Evolutionary conservation across 2,329 filamentous ascomycete genomes (phyloP).

Genomic region (Diaporthe vexans): DNA sequence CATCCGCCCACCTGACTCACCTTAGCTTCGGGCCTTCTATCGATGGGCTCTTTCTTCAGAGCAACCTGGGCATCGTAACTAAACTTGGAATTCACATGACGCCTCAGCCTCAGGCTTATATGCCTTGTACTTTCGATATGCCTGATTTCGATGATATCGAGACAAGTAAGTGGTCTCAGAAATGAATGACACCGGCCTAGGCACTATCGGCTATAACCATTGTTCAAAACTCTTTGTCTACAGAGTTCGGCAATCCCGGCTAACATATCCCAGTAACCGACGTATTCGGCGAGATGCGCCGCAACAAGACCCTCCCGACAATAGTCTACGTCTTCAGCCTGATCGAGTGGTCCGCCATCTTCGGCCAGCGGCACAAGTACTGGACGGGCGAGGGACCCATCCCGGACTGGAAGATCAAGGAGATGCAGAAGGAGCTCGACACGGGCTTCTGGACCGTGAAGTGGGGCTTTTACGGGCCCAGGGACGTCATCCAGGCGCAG

Average conservation of each 20-base stretch:
- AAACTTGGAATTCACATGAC: conserved; percentile 65
- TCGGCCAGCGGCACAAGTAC: conserved; percentile 57
- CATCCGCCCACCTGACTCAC: conserved; percentile 55
- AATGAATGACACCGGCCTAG: background rate
- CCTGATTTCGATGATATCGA: conserved; percentile 60
- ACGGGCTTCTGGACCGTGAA: conserved; percentile 60
- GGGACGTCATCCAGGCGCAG: conserved; percentile 58
- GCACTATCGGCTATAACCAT: background rate
- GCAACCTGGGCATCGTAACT: conserved; percentile 67
- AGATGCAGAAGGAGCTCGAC: conserved; percentile 57
- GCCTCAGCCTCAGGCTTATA: conserved; percentile 59
- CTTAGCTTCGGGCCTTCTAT: conserved; percentile 58
- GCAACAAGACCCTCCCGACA: conserved; percentile 58
- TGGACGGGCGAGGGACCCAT: conserved; percentile 60
- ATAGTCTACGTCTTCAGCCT: conserved; percentile 61
- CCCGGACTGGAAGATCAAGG: conserved; percentile 59
- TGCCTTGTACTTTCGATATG: conserved; percentile 62
- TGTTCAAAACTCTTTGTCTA: background rate
- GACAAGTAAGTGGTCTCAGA: conserved; percentile 48
- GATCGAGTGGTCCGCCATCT: conserved; percentile 60
- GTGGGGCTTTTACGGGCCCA: conserved; percentile 60
- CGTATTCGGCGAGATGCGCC: conserved; percentile 58
- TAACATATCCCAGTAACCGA: conserved; percentile 49
- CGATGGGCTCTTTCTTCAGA: conserved; percentile 66
- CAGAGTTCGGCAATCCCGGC: too few species aligned